phyloP scores from a whole-genome alignment of 306 rosid species.

The Abrus pulchellus region DNA sequence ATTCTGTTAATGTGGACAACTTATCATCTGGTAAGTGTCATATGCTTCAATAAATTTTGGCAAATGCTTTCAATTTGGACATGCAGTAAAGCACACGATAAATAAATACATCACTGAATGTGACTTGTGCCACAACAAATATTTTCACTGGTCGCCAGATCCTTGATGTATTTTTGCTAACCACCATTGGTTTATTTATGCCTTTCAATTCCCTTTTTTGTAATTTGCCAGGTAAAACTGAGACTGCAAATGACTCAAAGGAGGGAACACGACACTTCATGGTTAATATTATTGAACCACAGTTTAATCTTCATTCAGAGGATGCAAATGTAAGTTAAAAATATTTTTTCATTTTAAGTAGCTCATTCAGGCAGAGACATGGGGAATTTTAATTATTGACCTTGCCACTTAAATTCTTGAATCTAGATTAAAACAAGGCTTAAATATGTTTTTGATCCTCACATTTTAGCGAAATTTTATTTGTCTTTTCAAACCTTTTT shows the following conservation, averaged over 20 bases:
- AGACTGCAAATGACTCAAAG: conserved; percentile 55
- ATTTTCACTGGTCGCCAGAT: conserved; percentile 32
- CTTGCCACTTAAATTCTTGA: conserved; percentile 16
- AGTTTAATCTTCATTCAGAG: conserved; percentile 97
- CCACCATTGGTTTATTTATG: conserved; percentile 17
- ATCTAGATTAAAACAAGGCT: not conserved
- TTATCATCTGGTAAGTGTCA: conserved; percentile 62
- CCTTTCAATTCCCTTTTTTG: conserved; percentile 40
- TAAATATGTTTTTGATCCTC: too few species aligned
- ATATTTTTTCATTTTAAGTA: conserved; percentile 42
- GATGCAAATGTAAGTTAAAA: conserved; percentile 84
- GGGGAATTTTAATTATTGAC: conserved; percentile 10
- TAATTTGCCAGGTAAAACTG: conserved; percentile 61
- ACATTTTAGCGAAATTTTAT: too few species aligned
- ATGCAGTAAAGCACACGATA: conserved; percentile 26
- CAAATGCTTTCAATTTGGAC: conserved; percentile 18
- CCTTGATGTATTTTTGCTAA: conserved; percentile 3
- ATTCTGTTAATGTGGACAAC: conserved; percentile 57
- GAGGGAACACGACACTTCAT: conserved; percentile 93
- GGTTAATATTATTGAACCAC: conserved; percentile 98
- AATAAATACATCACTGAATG: conserved; percentile 2
- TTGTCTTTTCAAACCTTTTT: too few species aligned
- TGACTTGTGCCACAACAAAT: conserved; percentile 28
- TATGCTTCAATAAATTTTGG: conserved; percentile 35
- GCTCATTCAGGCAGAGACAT: conserved; percentile 16